phyloP scores from a whole-genome alignment of 2,329 filamentous ascomycete genomes.

The Calonectria honghensis region DNA sequence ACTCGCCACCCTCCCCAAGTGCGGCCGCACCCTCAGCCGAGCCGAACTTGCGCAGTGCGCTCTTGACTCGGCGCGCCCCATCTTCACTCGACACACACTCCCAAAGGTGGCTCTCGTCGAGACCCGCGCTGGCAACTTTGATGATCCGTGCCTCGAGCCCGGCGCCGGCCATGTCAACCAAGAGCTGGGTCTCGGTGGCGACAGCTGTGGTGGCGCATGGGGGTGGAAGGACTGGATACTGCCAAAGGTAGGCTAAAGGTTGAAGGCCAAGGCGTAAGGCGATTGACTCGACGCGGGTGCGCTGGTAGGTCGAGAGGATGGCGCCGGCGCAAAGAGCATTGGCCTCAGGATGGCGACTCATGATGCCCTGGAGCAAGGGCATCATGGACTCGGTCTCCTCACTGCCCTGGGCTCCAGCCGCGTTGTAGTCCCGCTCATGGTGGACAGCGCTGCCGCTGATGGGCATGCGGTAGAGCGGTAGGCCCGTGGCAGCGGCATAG shows the following conservation, averaged over 20 bases:
- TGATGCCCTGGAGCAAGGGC: slow-evolving; percentile 81
- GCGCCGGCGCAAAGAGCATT: slow-evolving; percentile 94
- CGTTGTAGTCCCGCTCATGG: slow-evolving; percentile 81
- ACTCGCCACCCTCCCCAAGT: slow-evolving; percentile 95
- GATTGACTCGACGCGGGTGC: slow-evolving; percentile 95
- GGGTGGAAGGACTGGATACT: slow-evolving; percentile 84
- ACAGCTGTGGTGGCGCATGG: slow-evolving; percentile 61
- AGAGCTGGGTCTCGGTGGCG: slow-evolving; percentile 72
- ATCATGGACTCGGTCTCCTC: slow-evolving; percentile 95
- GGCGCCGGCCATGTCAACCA: slow-evolving; percentile 86
- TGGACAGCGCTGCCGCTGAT: slow-evolving; percentile 84
- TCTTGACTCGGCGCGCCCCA: slow-evolving; percentile 69
- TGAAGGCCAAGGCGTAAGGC: slow-evolving; percentile 88
- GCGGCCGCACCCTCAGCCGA: slow-evolving; percentile 78
- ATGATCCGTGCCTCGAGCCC: slow-evolving; percentile 93
- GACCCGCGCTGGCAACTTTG: slow-evolving; percentile 93
- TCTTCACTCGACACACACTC: slow-evolving; percentile 79
- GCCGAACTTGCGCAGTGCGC: slow-evolving; percentile 80
- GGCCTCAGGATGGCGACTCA: slow-evolving; percentile 82
- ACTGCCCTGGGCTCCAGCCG: slow-evolving; percentile 53
- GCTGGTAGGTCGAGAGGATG: slow-evolving; percentile 95
- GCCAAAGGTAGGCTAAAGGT: slow-evolving; percentile 93
- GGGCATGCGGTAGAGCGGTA: slow-evolving; percentile 88
- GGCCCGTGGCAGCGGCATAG: slow-evolving; percentile 84
- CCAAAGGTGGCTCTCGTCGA: slow-evolving; percentile 89